Evolutionary conservation across 768 basidiomycete species (phyloP).

Genomic region (Calvatia gigantea): DNA sequence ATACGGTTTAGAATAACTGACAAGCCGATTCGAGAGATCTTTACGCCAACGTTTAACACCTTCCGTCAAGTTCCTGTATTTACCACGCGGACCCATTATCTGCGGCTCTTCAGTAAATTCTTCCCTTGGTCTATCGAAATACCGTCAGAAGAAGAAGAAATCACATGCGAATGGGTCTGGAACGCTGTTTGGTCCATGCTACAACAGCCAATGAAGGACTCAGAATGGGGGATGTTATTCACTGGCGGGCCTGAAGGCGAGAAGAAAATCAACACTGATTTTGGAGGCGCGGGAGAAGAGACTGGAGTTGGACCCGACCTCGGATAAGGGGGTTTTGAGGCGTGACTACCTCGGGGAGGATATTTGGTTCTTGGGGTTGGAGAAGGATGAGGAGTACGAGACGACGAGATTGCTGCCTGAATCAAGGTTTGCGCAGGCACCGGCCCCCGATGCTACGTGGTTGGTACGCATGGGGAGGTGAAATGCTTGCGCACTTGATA

Average conservation of each 20-base stretch:
- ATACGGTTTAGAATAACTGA: slow-evolving; percentile 48
- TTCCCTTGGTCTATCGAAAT: slow-evolving; percentile 71
- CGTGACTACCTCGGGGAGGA: slow-evolving; percentile 63
- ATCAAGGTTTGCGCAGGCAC: slow-evolving; percentile 12
- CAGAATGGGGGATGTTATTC: slow-evolving; percentile 53
- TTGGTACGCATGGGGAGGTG: slow-evolving; percentile 38
- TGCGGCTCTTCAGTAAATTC: slow-evolving; percentile 55
- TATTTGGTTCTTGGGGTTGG: slow-evolving; percentile 60
- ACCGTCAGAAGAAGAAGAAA: slow-evolving; percentile 25
- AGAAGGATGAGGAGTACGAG: slow-evolving; percentile 54
- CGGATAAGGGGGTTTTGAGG: slow-evolving; percentile 40
- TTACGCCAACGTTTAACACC: slow-evolving; percentile 37
- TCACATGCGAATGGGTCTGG: slow-evolving; percentile 56
- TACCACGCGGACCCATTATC: slow-evolving; percentile 29
- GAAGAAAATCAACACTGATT: slow-evolving; percentile 38
- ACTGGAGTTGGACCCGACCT: slow-evolving; percentile 30
- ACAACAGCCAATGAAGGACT: slow-evolving; percentile 54
- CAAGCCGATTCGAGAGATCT: slow-evolving; percentile 37
- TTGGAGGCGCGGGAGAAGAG: slow-evolving; percentile 51
- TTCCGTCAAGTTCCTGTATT: slow-evolving; percentile 36
- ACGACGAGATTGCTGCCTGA: slow-evolving; percentile 51
- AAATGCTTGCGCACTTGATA: no score
- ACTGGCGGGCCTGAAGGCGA: slow-evolving; percentile 25
- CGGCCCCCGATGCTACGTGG: slow-evolving; percentile 51
- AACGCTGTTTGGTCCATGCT: slow-evolving; percentile 46